A percentile compares a stretch with the other conserved stretches of the same genome.
These are phyloP conservation scores for Heliocybe sulcata DNA, from an alignment of 1,284 basidiomycete species.

Conservation along the genomic window DNA sequence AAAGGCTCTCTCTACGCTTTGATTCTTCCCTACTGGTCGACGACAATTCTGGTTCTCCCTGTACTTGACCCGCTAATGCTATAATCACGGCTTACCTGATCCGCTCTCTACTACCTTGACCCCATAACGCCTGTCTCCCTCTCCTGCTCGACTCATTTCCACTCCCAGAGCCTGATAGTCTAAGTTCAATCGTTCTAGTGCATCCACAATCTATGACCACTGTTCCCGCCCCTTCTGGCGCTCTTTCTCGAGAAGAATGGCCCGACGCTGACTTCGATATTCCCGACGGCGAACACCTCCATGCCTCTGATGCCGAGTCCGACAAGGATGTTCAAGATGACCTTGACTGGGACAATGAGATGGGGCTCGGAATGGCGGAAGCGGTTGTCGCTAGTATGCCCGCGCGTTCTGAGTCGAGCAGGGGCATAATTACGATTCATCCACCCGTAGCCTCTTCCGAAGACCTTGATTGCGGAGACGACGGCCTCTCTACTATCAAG, in stretches of 20 bases:
- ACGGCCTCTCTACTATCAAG: constrained; percentile 76
- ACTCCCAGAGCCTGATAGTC: constrained; percentile 12
- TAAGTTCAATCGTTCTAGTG: constrained; percentile 9
- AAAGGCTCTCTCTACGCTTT: neutral
- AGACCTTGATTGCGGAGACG: constrained; percentile 60
- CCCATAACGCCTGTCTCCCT: neutral
- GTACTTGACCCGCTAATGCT: neutral
- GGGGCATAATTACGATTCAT: constrained; percentile 50
- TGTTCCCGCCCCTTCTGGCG: constrained; percentile 49
- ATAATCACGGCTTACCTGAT: constrained; percentile 1
- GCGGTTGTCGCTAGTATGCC: constrained; percentile 29
- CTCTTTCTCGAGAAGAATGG: constrained; percentile 65
- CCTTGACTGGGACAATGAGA: constrained; percentile 69
- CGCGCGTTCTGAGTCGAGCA: constrained; percentile 22
- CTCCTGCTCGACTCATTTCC: constrained; percentile 1
- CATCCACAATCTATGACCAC: constrained; percentile 37
- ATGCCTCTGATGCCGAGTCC: constrained; percentile 42
- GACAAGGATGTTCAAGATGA: constrained; percentile 55
- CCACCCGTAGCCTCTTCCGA: constrained; percentile 42
- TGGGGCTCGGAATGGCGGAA: constrained; percentile 53
- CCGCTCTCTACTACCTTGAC: neutral
- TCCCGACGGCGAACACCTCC: constrained; percentile 62
- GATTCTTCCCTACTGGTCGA: constrained; percentile 3
- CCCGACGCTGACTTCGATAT: constrained; percentile 79
- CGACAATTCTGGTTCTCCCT: neutral